Percentiles rank a stretch among this genome's conserved stretches.
phyloP scores from a whole-genome alignment of 2,329 filamentous ascomycete genomes.

The Emergomyces orientalis region DNA sequence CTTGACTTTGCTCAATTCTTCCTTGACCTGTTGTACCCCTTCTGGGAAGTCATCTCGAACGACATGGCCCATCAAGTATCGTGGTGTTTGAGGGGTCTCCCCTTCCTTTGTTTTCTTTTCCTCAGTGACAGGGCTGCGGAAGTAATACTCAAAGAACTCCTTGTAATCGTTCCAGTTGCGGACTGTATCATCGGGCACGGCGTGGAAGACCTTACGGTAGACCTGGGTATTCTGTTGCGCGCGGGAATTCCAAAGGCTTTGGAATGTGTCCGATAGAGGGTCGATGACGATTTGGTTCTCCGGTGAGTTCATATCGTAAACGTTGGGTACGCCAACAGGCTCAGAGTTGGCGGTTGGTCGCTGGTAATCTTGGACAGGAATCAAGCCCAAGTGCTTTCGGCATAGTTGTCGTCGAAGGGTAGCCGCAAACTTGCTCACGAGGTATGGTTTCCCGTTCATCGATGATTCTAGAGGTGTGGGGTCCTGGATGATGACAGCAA shows the following conservation, averaged over 20 bases:
- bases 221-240: slow-evolving; percentile 52
- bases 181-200: slow-evolving; percentile 51
- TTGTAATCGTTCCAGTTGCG: slow-evolving; percentile 54
- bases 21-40: slow-evolving; percentile 64
- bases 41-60: slow-evolving; percentile 67
- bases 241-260: slow-evolving; percentile 48
- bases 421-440: slow-evolving; percentile 65
- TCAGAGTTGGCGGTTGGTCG: slow-evolving; percentile 48
- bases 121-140: slow-evolving; percentile 34
- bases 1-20: slow-evolving; percentile 55
- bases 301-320: slow-evolving; percentile 44
- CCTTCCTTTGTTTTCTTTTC: slow-evolving; percentile 35
- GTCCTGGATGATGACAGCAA: slow-evolving; percentile 83
- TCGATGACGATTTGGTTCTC: slow-evolving; percentile 47
- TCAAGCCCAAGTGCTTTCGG: slow-evolving; percentile 79
- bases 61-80: slow-evolving; percentile 78
- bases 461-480: slow-evolving; percentile 56
- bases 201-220: slow-evolving; percentile 54
- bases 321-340: slow-evolving; percentile 48
- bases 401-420: slow-evolving; percentile 77
- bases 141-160: slow-evolving; percentile 54
- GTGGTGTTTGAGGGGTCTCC: slow-evolving; percentile 33
- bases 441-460: slow-evolving; percentile 66
- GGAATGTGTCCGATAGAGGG: slow-evolving; percentile 49
- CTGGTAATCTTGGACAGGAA: slow-evolving; percentile 63